These are phyloP conservation scores for Kalmanozyma brasiliensis DNA, from an alignment of 1,284 basidiomycete species.

Conservation along the genomic window DNA sequence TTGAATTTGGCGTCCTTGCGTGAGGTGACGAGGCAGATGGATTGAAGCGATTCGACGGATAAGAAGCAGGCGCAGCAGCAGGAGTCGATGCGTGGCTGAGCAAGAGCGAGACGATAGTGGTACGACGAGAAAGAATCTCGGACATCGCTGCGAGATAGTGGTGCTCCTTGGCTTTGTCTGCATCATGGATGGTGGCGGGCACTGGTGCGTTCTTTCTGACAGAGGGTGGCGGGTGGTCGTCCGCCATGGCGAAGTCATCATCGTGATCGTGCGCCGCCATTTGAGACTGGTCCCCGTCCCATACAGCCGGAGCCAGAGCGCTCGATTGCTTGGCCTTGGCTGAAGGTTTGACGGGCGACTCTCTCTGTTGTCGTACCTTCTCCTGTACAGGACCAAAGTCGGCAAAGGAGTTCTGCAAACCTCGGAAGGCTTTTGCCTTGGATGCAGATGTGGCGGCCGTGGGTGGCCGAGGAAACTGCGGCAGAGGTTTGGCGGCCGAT, in stretches of 20 bases:
- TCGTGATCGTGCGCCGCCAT: constrained; percentile 11
- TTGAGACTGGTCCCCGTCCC: constrained; percentile 21
- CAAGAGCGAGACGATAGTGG: constrained; percentile 35
- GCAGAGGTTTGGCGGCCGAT: constrained; percentile 18
- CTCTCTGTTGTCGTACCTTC: constrained; percentile 29
- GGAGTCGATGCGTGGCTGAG: constrained; percentile 23
- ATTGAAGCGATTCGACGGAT: constrained; percentile 39
- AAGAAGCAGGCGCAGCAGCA: constrained; percentile 15
- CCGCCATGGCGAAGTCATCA: constrained; percentile 10
- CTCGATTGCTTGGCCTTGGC: constrained; percentile 1
- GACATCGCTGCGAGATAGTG: constrained; percentile 35
- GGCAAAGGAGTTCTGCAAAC: constrained; percentile 44
- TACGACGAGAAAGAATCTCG: constrained; percentile 37
- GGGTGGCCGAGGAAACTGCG: constrained; percentile 24
- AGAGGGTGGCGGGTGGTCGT: constrained; percentile 9
- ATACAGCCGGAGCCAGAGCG: constrained; percentile 23
- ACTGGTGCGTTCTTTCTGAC: background rate
- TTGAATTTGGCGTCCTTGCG: background rate
- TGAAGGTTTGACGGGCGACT: constrained; percentile 17
- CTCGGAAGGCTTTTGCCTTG: constrained; percentile 33
- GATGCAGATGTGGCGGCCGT: constrained; percentile 15
- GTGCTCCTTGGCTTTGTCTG: constrained; percentile 10
- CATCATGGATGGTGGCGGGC: background rate
- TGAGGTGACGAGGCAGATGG: constrained; percentile 24
- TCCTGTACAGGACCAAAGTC: constrained; percentile 43